Conservation (phyloP, 2,329 filamentous ascomycete species). For the Neonectria ditissima region DNA sequence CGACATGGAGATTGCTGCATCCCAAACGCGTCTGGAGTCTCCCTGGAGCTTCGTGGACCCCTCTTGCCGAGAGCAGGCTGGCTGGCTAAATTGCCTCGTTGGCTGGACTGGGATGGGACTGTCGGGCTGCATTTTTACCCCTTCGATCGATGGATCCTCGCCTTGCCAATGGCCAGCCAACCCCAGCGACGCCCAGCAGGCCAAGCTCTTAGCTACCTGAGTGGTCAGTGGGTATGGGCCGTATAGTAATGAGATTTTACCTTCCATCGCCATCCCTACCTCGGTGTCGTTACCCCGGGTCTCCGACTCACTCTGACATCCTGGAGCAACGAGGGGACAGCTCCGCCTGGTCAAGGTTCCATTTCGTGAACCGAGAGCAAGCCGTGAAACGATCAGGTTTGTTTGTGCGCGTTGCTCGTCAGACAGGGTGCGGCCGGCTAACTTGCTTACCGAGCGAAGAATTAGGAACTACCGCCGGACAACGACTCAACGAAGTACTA, state of each 20-base stretch:
- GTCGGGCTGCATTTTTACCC: slow-evolving; percentile 2
- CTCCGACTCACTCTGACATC: slow-evolving; percentile 14
- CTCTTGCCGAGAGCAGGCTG: slow-evolving; percentile 13
- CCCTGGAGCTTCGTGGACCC: slow-evolving; percentile 24
- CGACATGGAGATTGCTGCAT: slow-evolving; percentile 34
- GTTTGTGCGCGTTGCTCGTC: background rate
- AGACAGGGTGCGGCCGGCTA: slow-evolving; percentile 1
- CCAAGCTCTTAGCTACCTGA: slow-evolving; percentile 12
- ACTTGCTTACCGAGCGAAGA: background rate
- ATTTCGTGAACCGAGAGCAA: slow-evolving; percentile 23
- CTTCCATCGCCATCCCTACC: slow-evolving; percentile 16
- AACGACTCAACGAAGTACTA: slow-evolving; percentile 6
- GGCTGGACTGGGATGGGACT: slow-evolving; percentile 10
- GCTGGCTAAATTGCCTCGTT: slow-evolving; percentile 3
- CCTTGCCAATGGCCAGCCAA: slow-evolving; percentile 12
- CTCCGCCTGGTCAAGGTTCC: slow-evolving; percentile 22
- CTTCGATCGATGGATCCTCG: slow-evolving; percentile 19
- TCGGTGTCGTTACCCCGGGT: slow-evolving; percentile 27
- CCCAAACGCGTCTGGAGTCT: slow-evolving; percentile 30
- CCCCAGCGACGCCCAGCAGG: slow-evolving; percentile 9
- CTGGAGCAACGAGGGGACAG: slow-evolving; percentile 9
- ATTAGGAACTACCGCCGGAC: slow-evolving; percentile 5
- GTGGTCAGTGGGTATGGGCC: slow-evolving; percentile 11
- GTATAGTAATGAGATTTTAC: slow-evolving; percentile 19
- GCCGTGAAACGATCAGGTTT: slow-evolving; percentile 11